Conservation (phyloP, 2,329 filamentous ascomycete species). For the Claviceps quebecensis region DNA sequence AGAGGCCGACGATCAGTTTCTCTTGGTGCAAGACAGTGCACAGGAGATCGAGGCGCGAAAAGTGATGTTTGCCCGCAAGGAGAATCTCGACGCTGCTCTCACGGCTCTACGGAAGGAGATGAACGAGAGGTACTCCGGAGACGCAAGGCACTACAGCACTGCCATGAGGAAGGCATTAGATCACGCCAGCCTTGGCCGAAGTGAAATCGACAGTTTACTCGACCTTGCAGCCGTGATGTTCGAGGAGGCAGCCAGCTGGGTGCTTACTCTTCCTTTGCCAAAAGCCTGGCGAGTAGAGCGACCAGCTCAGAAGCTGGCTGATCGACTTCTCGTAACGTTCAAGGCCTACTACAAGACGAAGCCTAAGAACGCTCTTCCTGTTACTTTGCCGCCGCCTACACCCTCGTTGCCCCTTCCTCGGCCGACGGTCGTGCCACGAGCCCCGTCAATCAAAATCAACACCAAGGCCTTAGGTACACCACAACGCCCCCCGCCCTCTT, state of each 20-base stretch:
- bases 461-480: conserved; percentile 16
- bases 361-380: conserved; percentile 15
- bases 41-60: conserved; percentile 42
- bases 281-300: conserved; percentile 27
- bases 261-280: conserved; percentile 26
- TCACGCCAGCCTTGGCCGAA: conserved; percentile 23
- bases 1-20: conserved; percentile 20
- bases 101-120: conserved; percentile 29
- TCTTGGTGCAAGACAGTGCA: conserved; percentile 29
- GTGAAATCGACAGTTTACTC: conserved; percentile 27
- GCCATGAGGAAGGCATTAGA: conserved; percentile 30
- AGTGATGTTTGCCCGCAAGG: conserved; percentile 50
- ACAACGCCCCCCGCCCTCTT: conserved; percentile 5
- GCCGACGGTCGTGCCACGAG: conserved; percentile 14
- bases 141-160: conserved; percentile 25
- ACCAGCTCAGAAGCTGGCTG: conserved; percentile 20
- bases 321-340: conserved; percentile 24
- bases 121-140: conserved; percentile 25
- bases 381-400: conserved; percentile 9
- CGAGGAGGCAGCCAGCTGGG: conserved; percentile 28
- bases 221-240: conserved; percentile 34
- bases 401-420: conserved; percentile 20
- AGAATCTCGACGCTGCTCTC: conserved; percentile 45
- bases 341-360: conserved; percentile 24
- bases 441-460: conserved; percentile 26